Evolutionary conservation across 192 early-diverging fungal species (phyloP).

Genomic region (Chytriomyces confervae): DNA sequence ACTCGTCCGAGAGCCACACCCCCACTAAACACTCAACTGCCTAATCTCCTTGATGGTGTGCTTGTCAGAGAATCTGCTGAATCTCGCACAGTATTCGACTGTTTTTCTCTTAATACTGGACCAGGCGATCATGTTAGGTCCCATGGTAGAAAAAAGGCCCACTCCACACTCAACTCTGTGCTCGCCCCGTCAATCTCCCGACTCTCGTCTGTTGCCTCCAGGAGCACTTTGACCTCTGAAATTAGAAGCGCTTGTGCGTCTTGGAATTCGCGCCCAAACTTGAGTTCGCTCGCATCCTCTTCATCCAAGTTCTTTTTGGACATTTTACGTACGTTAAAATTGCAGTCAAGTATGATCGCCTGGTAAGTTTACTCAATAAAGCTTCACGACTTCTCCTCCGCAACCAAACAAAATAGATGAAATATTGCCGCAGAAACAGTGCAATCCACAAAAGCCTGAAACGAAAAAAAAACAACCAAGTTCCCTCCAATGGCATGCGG

Average conservation of each 20-base stretch:
- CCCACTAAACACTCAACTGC: slow-evolving; percentile 44
- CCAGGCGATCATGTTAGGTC: neutral
- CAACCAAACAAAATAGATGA: no score
- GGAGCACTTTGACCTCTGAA: slow-evolving; percentile 54
- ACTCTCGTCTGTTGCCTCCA: slow-evolving; percentile 43
- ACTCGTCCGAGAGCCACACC: neutral
- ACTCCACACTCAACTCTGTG: slow-evolving; percentile 28
- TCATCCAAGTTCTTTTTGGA: slow-evolving; percentile 49
- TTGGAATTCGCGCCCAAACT: slow-evolving; percentile 63
- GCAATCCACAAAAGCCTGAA: no score
- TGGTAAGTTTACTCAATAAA: no score
- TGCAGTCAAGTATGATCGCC: no score
- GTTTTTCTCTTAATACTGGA: slow-evolving; percentile 80
- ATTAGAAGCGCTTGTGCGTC: slow-evolving; percentile 53
- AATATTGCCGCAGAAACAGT: no score
- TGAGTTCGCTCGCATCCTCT: slow-evolving; percentile 67
- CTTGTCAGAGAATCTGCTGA: slow-evolving; percentile 83
- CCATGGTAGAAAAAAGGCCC: neutral
- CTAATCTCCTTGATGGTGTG: slow-evolving; percentile 87
- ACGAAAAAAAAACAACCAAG: no score
- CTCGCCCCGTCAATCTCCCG: slow-evolving; percentile 23
- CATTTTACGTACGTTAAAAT: neutral
- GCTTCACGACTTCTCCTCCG: no score
- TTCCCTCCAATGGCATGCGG: no score
- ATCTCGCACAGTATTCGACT: slow-evolving; percentile 81